Evolutionary conservation across 148 eudicot species (phyloP).

Genomic region (Fagopyrum homotropicum): DNA sequence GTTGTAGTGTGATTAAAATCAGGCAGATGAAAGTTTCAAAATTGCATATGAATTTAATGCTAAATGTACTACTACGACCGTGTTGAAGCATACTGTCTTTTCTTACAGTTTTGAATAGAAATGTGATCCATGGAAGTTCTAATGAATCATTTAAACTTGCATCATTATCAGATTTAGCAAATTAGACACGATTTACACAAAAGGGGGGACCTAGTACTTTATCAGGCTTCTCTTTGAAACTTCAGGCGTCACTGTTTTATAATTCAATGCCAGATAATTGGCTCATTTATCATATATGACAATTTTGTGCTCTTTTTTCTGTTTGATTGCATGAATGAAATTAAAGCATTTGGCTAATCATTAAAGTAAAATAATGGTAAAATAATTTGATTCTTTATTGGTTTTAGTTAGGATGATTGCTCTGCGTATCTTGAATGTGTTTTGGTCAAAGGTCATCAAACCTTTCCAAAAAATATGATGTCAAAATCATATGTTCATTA

Average conservation of each 20-base stretch:
- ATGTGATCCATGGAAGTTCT: too few species aligned
- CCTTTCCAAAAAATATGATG: not conserved
- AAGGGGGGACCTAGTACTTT: not conserved
- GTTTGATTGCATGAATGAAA: constrained; percentile 7
- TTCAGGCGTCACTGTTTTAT: not conserved
- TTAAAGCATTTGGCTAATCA: not conserved
- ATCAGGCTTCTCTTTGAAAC: not conserved
- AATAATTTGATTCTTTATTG: not conserved
- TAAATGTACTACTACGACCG: too few species aligned
- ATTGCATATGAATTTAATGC: not conserved
- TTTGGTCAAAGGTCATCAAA: constrained; percentile 7
- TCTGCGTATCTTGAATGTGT: constrained; percentile 2
- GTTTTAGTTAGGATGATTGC: not conserved
- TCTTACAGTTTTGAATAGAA: too few species aligned
- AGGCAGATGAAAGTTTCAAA: not conserved
- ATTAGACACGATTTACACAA: too few species aligned
- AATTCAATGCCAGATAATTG: not conserved
- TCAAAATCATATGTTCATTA: not conserved
- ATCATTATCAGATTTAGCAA: too few species aligned
- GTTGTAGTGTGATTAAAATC: not conserved
- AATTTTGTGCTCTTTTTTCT: not conserved
- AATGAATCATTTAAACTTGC: too few species aligned
- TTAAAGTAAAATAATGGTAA: not conserved
- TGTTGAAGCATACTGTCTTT: too few species aligned
- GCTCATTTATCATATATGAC: not conserved